These are phyloP conservation scores for Ophiostoma novo-ulmi DNA, from an alignment of 2,329 filamentous ascomycete genomes.

Conservation along the genomic window DNA sequence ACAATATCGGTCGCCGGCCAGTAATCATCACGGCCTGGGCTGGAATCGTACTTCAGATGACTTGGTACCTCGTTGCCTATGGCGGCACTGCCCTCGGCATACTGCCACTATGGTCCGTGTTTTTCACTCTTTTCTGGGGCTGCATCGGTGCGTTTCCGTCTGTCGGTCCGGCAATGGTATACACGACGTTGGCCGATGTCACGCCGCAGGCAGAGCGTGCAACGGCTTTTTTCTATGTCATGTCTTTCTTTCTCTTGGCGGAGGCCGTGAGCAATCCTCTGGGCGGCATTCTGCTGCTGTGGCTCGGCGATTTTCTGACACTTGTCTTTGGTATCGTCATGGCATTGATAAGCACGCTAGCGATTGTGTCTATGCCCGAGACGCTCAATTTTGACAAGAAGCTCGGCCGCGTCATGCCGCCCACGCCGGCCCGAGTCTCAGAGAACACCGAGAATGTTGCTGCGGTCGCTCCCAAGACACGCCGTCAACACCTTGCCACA, in stretches of 20 bases:
- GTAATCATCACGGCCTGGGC: constrained; percentile 37
- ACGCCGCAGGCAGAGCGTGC: constrained; percentile 38
- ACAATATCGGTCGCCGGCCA: constrained; percentile 42
- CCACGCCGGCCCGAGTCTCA: constrained; percentile 27
- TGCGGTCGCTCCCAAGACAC: background rate
- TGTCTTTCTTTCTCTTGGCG: constrained; percentile 37
- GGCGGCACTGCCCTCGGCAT: constrained; percentile 33
- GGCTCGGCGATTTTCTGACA: constrained; percentile 38
- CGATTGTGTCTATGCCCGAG: constrained; percentile 40
- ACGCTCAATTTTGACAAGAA: constrained; percentile 36
- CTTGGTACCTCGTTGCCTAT: constrained; percentile 29
- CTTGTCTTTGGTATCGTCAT: constrained; percentile 36
- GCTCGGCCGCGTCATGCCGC: background rate
- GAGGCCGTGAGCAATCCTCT: constrained; percentile 39
- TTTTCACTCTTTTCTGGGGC: constrained; percentile 34
- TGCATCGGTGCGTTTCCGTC: constrained; percentile 41
- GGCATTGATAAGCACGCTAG: constrained; percentile 31
- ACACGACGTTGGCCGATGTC: constrained; percentile 44
- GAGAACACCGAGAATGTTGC: background rate
- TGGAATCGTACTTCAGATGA: constrained; percentile 27
- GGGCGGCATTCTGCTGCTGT: constrained; percentile 39
- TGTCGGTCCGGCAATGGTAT: constrained; percentile 42
- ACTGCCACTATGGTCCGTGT: constrained; percentile 40
- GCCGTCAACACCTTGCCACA: background rate
- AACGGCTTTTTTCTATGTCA: constrained; percentile 40